A percentile compares a stretch with the other conserved stretches of the same genome.
These are phyloP conservation scores for Cutaneotrichosporon arboriforme DNA, from an alignment of 1,284 basidiomycete species.

Conservation along the genomic window DNA sequence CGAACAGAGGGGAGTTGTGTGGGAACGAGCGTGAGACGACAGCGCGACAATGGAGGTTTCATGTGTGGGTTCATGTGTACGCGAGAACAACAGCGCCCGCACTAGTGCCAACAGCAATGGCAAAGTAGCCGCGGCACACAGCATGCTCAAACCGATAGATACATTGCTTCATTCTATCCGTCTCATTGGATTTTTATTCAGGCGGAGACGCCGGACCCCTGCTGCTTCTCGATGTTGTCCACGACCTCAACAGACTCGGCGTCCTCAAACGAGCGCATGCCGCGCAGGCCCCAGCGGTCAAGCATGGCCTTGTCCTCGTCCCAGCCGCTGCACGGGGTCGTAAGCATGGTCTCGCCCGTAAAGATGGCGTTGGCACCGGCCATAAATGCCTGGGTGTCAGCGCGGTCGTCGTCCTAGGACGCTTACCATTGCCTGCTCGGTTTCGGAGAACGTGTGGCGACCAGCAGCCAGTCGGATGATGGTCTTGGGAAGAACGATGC, in stretches of 20 bases:
- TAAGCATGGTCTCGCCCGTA: constrained; percentile 95
- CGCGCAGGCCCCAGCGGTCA: constrained; percentile 81
- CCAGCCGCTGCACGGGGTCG: constrained; percentile 90
- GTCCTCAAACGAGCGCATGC: constrained; percentile 78
- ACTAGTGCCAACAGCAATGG: too few relatives aligned
- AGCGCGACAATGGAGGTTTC: too few relatives aligned
- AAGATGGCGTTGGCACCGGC: constrained; percentile 98
- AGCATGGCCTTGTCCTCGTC: constrained; percentile 96
- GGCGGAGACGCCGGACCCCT: neutral
- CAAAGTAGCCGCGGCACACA: too few relatives aligned
- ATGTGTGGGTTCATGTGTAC: too few relatives aligned
- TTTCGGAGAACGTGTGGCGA: constrained; percentile 79
- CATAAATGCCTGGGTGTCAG: constrained; percentile 62
- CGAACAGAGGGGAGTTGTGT: too few relatives aligned
- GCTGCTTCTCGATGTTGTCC: neutral
- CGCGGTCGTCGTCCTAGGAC: neutral
- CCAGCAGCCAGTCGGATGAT: constrained; percentile 96
- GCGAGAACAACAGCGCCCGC: too few relatives aligned
- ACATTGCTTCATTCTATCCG: neutral
- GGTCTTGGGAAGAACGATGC: constrained; percentile 82
- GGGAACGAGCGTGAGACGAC: too few relatives aligned
- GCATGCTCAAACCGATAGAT: too few relatives aligned
- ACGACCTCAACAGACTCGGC: constrained; percentile 23
- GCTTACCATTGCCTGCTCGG: constrained; percentile 83
- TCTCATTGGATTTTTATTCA: neutral